Conservation (phyloP, 805 yeast species). For the Spathaspora boniae region DNA sequence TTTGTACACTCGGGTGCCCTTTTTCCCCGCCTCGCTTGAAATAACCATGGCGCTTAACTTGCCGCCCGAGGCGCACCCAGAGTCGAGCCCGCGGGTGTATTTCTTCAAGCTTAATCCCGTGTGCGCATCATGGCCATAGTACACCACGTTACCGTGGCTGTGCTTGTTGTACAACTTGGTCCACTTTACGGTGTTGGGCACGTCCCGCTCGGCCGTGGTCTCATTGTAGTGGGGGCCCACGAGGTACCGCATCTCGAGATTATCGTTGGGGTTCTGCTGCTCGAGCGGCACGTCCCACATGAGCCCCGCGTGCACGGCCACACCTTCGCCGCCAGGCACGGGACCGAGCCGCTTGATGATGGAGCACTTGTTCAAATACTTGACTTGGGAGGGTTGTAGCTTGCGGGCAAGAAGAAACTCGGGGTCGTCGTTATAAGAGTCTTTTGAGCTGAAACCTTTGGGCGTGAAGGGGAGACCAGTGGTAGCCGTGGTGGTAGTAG, state of each 20-base stretch:
- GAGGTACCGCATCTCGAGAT: slow-evolving; percentile 66
- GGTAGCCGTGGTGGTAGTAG: not conserved
- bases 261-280: slow-evolving; percentile 59
- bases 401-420: slow-evolving; percentile 47
- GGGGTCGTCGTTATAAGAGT: slow-evolving; percentile 30
- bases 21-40: slow-evolving; percentile 20
- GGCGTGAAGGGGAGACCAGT: not conserved
- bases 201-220: slow-evolving; percentile 49
- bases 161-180: slow-evolving; percentile 50
- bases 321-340: slow-evolving; percentile 37
- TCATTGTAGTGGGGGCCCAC: slow-evolving; percentile 60
- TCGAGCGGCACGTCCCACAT: slow-evolving; percentile 58
- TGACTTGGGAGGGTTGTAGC: slow-evolving; percentile 57
- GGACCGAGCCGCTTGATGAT: slow-evolving; percentile 60
- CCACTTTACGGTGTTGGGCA: slow-evolving; percentile 47
- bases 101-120: slow-evolving; percentile 64
- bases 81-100: slow-evolving; percentile 77
- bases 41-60: slow-evolving; percentile 61
- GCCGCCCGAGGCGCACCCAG: slow-evolving; percentile 78
- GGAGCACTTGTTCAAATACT: slow-evolving; percentile 60
- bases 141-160: slow-evolving; percentile 32
- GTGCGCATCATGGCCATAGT: slow-evolving; percentile 88
- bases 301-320: slow-evolving; percentile 84
- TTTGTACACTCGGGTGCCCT: slow-evolving; percentile 15
- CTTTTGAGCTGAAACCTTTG: not conserved